A percentile compares a stretch with the other conserved stretches of the same genome.
Evolutionary conservation across 768 basidiomycete species (phyloP).

Genomic region (Suillus lakei): DNA sequence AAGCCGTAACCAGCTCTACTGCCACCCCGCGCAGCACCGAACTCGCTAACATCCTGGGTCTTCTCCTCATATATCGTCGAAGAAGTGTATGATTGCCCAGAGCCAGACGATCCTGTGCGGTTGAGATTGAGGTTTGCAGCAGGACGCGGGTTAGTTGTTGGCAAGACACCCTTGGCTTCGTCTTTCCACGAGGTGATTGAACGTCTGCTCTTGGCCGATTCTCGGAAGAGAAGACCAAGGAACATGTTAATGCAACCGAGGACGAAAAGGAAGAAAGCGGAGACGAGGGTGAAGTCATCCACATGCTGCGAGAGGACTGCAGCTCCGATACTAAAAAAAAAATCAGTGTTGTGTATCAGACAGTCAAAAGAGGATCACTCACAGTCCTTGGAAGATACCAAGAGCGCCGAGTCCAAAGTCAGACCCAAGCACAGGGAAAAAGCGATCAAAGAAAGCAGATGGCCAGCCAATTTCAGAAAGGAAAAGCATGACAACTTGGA

Average conservation of each 20-base stretch:
- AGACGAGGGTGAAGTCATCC: constrained; percentile 86
- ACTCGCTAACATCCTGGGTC: constrained; percentile 24
- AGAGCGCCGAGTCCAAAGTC: constrained; percentile 86
- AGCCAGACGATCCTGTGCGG: constrained; percentile 27
- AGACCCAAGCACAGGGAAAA: constrained; percentile 85
- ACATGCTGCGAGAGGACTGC: constrained; percentile 79
- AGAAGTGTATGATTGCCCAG: constrained; percentile 28
- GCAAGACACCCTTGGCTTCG: constrained; percentile 54
- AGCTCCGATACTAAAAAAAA: constrained; percentile 59
- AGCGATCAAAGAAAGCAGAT: constrained; percentile 75
- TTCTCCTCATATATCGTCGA: constrained; percentile 39
- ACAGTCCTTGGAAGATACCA: constrained; percentile 88
- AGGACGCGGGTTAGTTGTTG: constrained; percentile 44
- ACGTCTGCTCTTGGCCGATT: constrained; percentile 61
- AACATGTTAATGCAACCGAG: constrained; percentile 89
- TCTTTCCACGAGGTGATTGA: constrained; percentile 69
- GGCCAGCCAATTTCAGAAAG: constrained; percentile 88
- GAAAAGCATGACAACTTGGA: constrained; percentile 80
- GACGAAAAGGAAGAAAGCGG: constrained; percentile 91
- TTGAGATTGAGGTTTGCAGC: constrained; percentile 22
- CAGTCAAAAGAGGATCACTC: constrained; percentile 32
- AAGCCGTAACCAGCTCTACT: constrained; percentile 71
- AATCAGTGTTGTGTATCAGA: constrained; percentile 12
- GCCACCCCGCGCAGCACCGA: constrained; percentile 20
- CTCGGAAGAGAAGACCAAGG: constrained; percentile 73